These are phyloP conservation scores for Euphorbia tirucalli DNA, from an alignment of 345 rosid species.

Conservation along the genomic window DNA sequence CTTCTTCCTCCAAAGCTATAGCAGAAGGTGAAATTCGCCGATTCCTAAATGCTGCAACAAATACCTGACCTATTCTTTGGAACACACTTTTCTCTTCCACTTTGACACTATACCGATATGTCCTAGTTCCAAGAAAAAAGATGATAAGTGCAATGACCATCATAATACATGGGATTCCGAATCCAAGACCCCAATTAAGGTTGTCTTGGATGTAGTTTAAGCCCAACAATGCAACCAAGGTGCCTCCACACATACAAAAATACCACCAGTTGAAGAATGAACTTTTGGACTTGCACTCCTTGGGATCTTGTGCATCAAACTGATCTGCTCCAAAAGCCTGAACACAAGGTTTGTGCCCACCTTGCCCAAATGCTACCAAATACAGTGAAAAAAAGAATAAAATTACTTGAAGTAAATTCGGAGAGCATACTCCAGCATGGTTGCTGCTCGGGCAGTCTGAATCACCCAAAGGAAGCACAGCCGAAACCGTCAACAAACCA, in stretches of 20 bases:
- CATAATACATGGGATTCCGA: slow-evolving; percentile 28
- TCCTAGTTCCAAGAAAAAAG: slow-evolving; percentile 22
- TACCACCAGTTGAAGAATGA: slow-evolving; percentile 36
- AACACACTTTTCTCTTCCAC: slow-evolving; percentile 18
- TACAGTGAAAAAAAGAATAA: slow-evolving; percentile 29
- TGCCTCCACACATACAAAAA: slow-evolving; percentile 17
- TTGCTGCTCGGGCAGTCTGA: slow-evolving; percentile 14
- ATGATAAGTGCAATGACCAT: slow-evolving; percentile 22
- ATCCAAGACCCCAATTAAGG: slow-evolving; percentile 27
- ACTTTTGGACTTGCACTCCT: slow-evolving; percentile 21
- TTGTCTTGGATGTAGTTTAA: slow-evolving; percentile 30
- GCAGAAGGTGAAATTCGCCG: slow-evolving; percentile 17
- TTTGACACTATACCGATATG: slow-evolving; percentile 18
- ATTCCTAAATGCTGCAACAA: slow-evolving; percentile 15
- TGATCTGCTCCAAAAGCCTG: slow-evolving; percentile 36
- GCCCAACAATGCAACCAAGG: slow-evolving; percentile 4
- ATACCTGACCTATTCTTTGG: slow-evolving; percentile 21
- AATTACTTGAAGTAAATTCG: slow-evolving; percentile 8
- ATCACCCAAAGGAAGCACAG: slow-evolving; percentile 13
- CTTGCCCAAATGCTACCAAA: slow-evolving; percentile 24
- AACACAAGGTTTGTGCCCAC: slow-evolving; percentile 31
- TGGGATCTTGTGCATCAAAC: slow-evolving; percentile 25
- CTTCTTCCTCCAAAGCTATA: slow-evolving; percentile 17
- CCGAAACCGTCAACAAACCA: slow-evolving; percentile 26
- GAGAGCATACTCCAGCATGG: neutral